These are phyloP conservation scores for Blastobotrys capitulatus DNA, from an alignment of 1,139 yeast genomes.

Conservation along the genomic window DNA sequence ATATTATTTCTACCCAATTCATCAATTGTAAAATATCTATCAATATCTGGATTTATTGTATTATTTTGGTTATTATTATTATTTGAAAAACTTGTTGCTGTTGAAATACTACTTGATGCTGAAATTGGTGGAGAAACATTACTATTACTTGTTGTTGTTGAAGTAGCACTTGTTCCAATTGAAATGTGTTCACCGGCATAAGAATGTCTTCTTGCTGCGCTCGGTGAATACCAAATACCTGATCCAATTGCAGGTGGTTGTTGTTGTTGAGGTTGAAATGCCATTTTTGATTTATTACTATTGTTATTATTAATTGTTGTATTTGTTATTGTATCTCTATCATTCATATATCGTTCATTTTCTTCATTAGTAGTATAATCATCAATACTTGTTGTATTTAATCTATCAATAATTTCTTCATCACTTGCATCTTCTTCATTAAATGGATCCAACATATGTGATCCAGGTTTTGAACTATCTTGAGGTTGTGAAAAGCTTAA, in stretches of 20 bases:
- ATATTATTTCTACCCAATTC: constrained; percentile 22
- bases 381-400: constrained; percentile 11
- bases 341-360: not conserved
- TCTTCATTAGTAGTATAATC: constrained; percentile 1
- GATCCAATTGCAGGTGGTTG: constrained; percentile 9
- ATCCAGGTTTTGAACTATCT: constrained; percentile 8
- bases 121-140: not conserved
- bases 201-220: constrained; percentile 22
- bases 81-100: not conserved
- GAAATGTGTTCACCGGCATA: constrained; percentile 22
- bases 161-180: not conserved
- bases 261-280: too few relatives aligned
- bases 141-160: not conserved
- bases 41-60: constrained; percentile 13
- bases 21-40: constrained; percentile 23
- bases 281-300: not conserved
- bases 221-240: constrained; percentile 8
- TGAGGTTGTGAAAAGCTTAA: constrained; percentile 20
- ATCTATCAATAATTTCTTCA: constrained; percentile 12
- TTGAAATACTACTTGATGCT: not conserved
- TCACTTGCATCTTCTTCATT: constrained; percentile 20
- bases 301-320: constrained; percentile 1
- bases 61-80: constrained; percentile 2
- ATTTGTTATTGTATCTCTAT: not conserved
- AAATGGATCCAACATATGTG: constrained; percentile 20